Percentiles rank a stretch among this genome's conserved stretches.
Evolutionary conservation across 257 asterid species (phyloP).

Genomic region (Penstemon barbatus): DNA sequence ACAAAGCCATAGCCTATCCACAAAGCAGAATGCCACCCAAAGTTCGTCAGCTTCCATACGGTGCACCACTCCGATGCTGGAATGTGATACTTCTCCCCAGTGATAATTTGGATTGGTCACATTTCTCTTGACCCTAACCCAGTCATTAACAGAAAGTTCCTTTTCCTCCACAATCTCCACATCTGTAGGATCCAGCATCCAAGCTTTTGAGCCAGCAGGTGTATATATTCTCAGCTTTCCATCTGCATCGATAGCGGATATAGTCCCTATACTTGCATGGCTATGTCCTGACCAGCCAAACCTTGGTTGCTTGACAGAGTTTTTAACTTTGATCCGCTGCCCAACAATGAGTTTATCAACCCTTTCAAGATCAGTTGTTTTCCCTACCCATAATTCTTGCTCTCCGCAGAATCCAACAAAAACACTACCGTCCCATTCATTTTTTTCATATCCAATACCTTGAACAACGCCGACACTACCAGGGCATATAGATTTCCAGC

Average conservation of each 20-base stretch:
- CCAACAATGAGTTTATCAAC: conserved; percentile 59
- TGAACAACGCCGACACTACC: conserved; percentile 91
- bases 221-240: conserved; percentile 91
- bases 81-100: conserved; percentile 80
- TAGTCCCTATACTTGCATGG: conserved; percentile 70
- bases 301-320: conserved; percentile 75
- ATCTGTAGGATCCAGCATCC: conserved; percentile 94
- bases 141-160: conserved; percentile 60
- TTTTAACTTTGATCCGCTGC: conserved; percentile 64
- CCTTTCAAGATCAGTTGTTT: conserved; percentile 47
- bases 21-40: conserved; percentile 91
- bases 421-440: conserved; percentile 64
- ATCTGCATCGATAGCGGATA: conserved; percentile 87
- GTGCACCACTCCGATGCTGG: conserved; percentile 90
- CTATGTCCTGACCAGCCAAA: conserved; percentile 97
- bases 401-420: conserved; percentile 88
- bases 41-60: conserved; percentile 81
- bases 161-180: conserved; percentile 76
- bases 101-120: conserved; percentile 75
- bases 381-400: conserved; percentile 82
- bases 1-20: conserved; percentile 88
- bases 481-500: conserved; percentile 76
- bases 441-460: conserved; percentile 68
- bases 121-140: conserved; percentile 73
- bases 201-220: conserved; percentile 80